Evolutionary conservation across 2,329 filamentous ascomycete genomes (phyloP).

Genomic region (Colletotrichum horii): DNA sequence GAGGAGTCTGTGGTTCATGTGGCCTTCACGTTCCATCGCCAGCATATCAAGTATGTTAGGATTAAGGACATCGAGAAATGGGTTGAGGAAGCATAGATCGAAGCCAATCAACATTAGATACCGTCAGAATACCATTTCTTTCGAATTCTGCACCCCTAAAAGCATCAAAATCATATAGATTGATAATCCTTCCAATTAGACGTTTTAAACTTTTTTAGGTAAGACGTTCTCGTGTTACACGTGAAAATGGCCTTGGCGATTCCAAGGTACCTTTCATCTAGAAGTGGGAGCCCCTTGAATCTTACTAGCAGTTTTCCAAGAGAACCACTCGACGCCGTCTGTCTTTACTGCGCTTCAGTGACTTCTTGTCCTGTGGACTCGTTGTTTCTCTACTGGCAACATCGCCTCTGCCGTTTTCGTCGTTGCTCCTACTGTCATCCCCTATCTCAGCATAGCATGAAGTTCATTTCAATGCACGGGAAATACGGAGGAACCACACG

Average conservation of each 20-base stretch:
- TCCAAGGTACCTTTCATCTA: too few species aligned
- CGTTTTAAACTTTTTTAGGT: too few species aligned
- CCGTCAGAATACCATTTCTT: neutral
- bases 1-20: constrained; percentile 32
- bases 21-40: constrained; percentile 47
- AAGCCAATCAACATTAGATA: neutral
- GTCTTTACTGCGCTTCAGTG: too few species aligned
- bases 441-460: neutral
- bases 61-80: constrained; percentile 31
- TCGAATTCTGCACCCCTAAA: neutral
- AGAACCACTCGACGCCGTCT: too few species aligned
- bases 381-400: too few species aligned
- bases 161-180: neutral
- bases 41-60: constrained; percentile 44
- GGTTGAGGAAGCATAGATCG: constrained; percentile 10
- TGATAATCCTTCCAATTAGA: too few species aligned
- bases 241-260: too few species aligned
- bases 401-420: neutral
- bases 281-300: too few species aligned
- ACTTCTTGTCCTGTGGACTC: too few species aligned
- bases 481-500: neutral
- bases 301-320: too few species aligned
- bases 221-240: too few species aligned
- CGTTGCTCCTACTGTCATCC: neutral
- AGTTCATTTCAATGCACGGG: neutral